These are phyloP conservation scores for Anisodus acutangulus DNA, from an alignment of 257 asterid species.

Conservation along the genomic window DNA sequence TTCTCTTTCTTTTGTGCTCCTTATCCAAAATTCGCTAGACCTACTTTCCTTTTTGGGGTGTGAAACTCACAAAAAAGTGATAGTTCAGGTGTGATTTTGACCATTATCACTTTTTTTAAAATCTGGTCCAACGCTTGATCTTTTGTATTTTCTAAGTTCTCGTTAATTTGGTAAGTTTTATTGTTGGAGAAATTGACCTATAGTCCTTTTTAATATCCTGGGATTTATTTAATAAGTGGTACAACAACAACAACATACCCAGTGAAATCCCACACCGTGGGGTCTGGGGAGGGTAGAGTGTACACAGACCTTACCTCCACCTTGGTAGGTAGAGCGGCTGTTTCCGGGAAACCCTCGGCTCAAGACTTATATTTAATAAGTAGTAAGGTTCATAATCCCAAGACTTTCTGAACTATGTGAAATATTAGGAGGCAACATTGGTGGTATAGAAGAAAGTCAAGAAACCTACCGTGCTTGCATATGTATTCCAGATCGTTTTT, in stretches of 20 bases:
- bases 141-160: background rate
- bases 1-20: conserved; percentile 13
- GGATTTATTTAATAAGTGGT: no score
- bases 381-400: background rate
- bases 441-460: background rate
- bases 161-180: background rate
- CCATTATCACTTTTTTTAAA: background rate
- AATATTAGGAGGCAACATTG: background rate
- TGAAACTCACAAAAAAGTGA: no score
- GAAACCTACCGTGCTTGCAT: background rate
- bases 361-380: no score
- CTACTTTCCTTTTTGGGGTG: background rate
- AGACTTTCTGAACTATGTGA: background rate
- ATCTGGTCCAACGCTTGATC: background rate
- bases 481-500: background rate
- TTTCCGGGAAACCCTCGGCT: no score
- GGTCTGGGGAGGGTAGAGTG: background rate
- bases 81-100: no score
- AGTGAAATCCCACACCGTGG: no score
- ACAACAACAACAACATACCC: no score
- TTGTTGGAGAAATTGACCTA: background rate
- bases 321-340: no score
- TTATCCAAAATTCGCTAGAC: background rate
- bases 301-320: no score
- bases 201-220: conserved; percentile 5